Conservation (phyloP, 2,329 filamentous ascomycete genomes). For the Moelleriella libera region DNA sequence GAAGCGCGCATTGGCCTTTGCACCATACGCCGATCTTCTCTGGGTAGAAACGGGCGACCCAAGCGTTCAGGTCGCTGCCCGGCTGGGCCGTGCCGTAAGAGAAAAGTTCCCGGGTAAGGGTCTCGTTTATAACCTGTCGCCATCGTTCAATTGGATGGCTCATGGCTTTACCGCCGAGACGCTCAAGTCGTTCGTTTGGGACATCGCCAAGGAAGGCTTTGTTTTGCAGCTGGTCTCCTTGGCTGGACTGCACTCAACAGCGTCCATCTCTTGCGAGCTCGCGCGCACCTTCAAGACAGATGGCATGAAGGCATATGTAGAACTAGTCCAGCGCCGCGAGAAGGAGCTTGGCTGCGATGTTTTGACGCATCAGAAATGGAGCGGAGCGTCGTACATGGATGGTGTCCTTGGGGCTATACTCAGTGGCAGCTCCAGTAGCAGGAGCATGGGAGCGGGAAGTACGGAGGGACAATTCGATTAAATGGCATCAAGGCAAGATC, state of each 20-base stretch:
- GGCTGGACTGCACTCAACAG: conserved; percentile 52
- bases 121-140: conserved; percentile 90
- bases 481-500: too few species aligned
- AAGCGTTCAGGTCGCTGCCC: conserved; percentile 59
- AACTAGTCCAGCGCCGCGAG: conserved; percentile 76
- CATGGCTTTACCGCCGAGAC: conserved; percentile 79
- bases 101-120: conserved; percentile 61
- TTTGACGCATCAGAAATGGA: conserved; percentile 89
- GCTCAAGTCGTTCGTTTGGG: conserved; percentile 89
- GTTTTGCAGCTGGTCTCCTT: conserved; percentile 54
- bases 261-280: conserved; percentile 56
- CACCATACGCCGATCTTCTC: conserved; percentile 82
- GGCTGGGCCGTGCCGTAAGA: conserved; percentile 66
- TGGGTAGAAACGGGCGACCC: conserved; percentile 97
- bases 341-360: conserved; percentile 87
- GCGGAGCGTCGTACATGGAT: conserved; percentile 59
- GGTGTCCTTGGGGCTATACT: conserved; percentile 83
- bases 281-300: conserved; percentile 73
- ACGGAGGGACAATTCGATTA: conserved; percentile 56
- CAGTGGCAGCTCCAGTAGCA: conserved; percentile 77
- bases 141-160: conserved; percentile 97
- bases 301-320: conserved; percentile 96
- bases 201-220: conserved; percentile 79
- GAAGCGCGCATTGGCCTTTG: conserved; percentile 85
- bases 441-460: conserved; percentile 90